Conservation (phyloP, 2,329 filamentous ascomycete species). For the Fusarium neocosmosporiellum region DNA sequence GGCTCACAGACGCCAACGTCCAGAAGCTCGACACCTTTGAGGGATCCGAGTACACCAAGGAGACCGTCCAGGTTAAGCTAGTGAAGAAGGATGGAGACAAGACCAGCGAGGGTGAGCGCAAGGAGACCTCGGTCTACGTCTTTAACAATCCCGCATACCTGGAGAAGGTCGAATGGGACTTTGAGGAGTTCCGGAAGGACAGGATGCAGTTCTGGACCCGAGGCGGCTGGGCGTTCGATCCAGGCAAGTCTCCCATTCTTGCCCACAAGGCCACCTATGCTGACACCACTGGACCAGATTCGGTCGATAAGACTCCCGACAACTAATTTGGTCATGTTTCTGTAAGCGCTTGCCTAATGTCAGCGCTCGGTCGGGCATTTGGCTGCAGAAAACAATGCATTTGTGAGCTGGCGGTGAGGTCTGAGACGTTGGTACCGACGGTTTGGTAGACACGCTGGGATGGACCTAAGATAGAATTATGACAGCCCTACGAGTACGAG, state of each 20-base stretch:
- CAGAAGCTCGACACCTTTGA: constrained; percentile 84
- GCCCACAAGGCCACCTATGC: neutral
- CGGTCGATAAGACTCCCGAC: constrained; percentile 30
- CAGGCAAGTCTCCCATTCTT: constrained; percentile 45
- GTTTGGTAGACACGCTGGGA: constrained; percentile 6
- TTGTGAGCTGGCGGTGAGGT: constrained; percentile 31
- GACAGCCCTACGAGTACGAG: constrained; percentile 18
- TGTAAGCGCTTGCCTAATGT: constrained; percentile 31
- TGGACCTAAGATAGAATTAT: constrained; percentile 4
- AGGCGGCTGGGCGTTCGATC: constrained; percentile 58
- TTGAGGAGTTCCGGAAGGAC: constrained; percentile 81
- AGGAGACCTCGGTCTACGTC: constrained; percentile 73
- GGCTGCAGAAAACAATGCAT: constrained; percentile 12
- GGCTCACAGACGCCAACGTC: constrained; percentile 82
- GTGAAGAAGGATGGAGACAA: constrained; percentile 54
- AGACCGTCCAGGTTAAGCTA: constrained; percentile 65
- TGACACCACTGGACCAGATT: constrained; percentile 34
- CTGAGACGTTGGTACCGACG: constrained; percentile 11
- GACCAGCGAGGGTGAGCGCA: constrained; percentile 57
- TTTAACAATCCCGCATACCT: constrained; percentile 64
- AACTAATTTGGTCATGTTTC: constrained; percentile 17
- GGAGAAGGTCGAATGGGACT: constrained; percentile 87
- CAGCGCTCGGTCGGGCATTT: constrained; percentile 15
- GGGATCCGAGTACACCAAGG: constrained; percentile 76
- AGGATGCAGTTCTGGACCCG: constrained; percentile 71